Evolutionary conservation across 2,329 filamentous ascomycete genomes (phyloP).

Genomic region (Pestalotiopsis sp.): DNA sequence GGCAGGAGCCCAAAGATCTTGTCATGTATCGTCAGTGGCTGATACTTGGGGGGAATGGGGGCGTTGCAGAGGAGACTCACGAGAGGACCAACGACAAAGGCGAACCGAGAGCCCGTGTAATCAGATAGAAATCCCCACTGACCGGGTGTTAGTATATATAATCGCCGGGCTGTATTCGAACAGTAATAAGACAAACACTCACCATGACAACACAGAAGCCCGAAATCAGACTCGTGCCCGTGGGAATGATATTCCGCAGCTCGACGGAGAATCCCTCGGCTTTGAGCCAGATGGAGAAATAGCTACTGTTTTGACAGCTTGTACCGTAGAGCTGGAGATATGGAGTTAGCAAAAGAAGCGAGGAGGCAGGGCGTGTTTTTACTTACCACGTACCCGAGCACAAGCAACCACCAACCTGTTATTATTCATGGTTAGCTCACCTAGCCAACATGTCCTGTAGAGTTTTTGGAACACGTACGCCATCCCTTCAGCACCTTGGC

Average conservation of each 20-base stretch:
- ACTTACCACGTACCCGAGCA: conserved; percentile 11
- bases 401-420: conserved; percentile 2
- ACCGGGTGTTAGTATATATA: neutral
- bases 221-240: conserved; percentile 6
- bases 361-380: neutral
- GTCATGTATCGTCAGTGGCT: neutral
- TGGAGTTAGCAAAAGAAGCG: neutral
- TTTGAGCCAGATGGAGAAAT: conserved; percentile 12
- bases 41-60: neutral
- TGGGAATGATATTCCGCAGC: conserved; percentile 9
- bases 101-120: conserved; percentile 4
- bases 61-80: neutral
- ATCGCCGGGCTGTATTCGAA: neutral
- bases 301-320: neutral
- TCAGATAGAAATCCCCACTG: conserved; percentile 12
- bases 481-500: neutral
- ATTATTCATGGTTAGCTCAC: neutral
- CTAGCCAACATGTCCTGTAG: neutral
- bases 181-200: neutral
- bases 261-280: conserved; percentile 7
- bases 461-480: neutral
- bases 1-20: neutral
- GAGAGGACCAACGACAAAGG: conserved; percentile 7
- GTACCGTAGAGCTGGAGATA: conserved; percentile 4
- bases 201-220: conserved; percentile 8